Evolutionary conservation across 352 stramenopile genomes (phyloP), one percentile per base, ranked within the genome.

Genomic region (Phytophthora hybrid): DNA sequence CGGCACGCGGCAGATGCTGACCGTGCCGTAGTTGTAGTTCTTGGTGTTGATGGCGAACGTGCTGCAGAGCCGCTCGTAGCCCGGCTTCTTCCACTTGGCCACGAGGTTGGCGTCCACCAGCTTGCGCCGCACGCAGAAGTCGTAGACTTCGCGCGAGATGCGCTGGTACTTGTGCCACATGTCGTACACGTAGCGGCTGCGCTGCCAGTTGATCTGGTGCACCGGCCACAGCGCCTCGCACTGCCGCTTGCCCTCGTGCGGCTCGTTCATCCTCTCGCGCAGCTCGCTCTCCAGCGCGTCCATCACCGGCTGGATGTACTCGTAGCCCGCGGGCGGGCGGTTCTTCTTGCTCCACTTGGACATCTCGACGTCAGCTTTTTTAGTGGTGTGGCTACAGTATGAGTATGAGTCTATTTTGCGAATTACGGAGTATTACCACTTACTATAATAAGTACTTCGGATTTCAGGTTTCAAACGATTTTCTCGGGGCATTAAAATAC

Each of bases 141-240:
- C 97, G 80, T 99, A 99, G 6, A 99, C 95, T 59, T 99, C 90
- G 49, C 93, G 92, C 23, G 83, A 93, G 69, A 99, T 99, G 60
- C 90, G 89, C 26, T 95, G 80, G 80, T 99, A 98, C 61, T 97
- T 98, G 92, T 99, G 98, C 80, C 97, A 99, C 95, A 99, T 97
- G 78, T 99, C 97, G 83, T 99, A 99, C 34, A 99, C 90, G 87
- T 99, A 99, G 21, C 98, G 91, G 32, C 91, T 98, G 69, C 96
- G 91, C 83, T 99, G 98, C 96, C 97, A 99, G 77, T 99, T 99
- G 80, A 99, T 99, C 88, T 99, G 98, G 80, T 99, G 97, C 68
- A 99, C 96, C 11, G 98, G 98, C 98, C 98, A 99, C 78, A 99
- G 89, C 64, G 89, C 87, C 90, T 99, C 98, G 61, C 93, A 98